Conservation (phyloP, 1,284 basidiomycete genomes). For the Polyporus tsugae region DNA sequence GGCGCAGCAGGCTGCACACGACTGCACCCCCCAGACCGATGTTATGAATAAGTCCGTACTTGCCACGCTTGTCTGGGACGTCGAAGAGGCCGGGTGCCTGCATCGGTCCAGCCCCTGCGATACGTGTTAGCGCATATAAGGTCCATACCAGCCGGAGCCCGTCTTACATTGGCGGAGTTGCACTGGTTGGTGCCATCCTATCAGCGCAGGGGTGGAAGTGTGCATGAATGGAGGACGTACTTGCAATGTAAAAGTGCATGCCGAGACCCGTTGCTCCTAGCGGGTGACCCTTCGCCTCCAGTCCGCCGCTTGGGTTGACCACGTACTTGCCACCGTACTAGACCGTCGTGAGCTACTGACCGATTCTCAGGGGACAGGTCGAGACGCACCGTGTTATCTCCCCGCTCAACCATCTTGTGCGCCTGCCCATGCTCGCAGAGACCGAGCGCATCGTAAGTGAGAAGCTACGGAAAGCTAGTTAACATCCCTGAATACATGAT, state of each 20-base stretch:
- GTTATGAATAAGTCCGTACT: conserved; percentile 86
- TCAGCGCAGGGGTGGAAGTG: conserved; percentile 12
- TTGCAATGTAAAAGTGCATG: conserved; percentile 90
- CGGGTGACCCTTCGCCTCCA: conserved; percentile 89
- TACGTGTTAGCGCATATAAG: not conserved
- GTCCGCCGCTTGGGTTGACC: conserved; percentile 87
- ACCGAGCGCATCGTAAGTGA: conserved; percentile 87
- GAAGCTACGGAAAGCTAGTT: conserved; percentile 56
- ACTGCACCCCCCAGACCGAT: conserved; percentile 84
- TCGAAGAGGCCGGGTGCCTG: conserved; percentile 79
- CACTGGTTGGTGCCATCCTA: conserved; percentile 51
- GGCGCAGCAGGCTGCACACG: conserved; percentile 76
- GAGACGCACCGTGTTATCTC: conserved; percentile 77
- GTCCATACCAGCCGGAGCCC: not conserved
- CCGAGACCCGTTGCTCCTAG: conserved; percentile 87
- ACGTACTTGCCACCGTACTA: conserved; percentile 89
- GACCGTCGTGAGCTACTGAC: conserved; percentile 17
- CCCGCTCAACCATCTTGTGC: conserved; percentile 77
- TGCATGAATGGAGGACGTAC: conserved; percentile 50
- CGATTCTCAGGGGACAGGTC: not conserved
- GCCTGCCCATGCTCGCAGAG: conserved; percentile 77
- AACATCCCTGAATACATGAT: not conserved
- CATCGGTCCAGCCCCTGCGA: conserved; percentile 80
- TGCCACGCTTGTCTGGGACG: conserved; percentile 68
- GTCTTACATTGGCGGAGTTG: conserved; percentile 74